A percentile compares a stretch with the other conserved stretches of the same genome.
These are phyloP conservation scores for Fusarium sp. DNA, from an alignment of 2,329 filamentous ascomycete species.

Conservation along the genomic window DNA sequence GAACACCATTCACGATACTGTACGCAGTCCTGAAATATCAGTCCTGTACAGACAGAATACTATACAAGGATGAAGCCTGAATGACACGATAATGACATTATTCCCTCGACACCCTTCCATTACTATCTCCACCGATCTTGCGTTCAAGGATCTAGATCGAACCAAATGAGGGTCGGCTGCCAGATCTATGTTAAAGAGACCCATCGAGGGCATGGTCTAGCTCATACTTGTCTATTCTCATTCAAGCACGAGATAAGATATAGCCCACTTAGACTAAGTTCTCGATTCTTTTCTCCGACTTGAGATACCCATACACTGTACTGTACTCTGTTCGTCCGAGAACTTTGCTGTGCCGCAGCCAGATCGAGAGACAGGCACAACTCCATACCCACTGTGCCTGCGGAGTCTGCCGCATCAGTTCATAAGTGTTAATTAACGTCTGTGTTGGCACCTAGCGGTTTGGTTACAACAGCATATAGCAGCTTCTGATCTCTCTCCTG, in stretches of 20 bases:
- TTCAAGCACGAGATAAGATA: constrained; percentile 11
- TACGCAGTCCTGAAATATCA: neutral
- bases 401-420: constrained; percentile 11
- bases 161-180: neutral
- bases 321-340: neutral
- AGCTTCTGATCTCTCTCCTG: neutral
- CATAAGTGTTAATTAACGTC: neutral
- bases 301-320: neutral
- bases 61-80: neutral
- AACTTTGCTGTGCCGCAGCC: constrained; percentile 1
- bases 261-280: neutral
- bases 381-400: neutral
- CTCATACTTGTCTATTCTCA: neutral
- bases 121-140: neutral
- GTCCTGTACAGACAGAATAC: neutral
- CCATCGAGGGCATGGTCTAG: neutral
- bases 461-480: neutral
- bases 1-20: neutral
- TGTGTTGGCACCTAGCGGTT: neutral
- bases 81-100: constrained; percentile 1
- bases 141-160: constrained; percentile 2
- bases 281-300: constrained; percentile 29
- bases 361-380: neutral
- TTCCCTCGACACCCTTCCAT: neutral
- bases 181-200: constrained; percentile 2